Conservation (phyloP, 1,284 basidiomycete genomes). For the Xerocomus alliaceus region DNA sequence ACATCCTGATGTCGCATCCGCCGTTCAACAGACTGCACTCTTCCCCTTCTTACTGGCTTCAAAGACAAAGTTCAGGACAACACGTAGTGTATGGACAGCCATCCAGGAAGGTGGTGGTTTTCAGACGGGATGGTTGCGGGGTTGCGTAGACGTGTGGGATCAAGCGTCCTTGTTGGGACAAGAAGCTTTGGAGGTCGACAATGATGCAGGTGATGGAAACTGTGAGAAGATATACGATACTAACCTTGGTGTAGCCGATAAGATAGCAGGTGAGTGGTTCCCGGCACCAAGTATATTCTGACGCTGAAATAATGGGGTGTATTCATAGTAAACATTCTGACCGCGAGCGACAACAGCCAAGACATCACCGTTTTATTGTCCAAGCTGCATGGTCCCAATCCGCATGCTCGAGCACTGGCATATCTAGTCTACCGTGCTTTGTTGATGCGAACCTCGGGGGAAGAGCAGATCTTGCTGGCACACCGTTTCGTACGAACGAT, state of each 20-base stretch:
- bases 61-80: constrained; percentile 70
- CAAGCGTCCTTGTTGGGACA: constrained; percentile 28
- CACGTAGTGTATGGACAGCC: constrained; percentile 69
- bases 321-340: constrained; percentile 63
- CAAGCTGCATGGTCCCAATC: constrained; percentile 56
- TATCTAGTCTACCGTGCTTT: constrained; percentile 66
- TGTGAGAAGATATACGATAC: constrained; percentile 55
- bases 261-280: constrained; percentile 66
- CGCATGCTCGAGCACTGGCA: constrained; percentile 62
- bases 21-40: constrained; percentile 65
- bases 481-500: constrained; percentile 55
- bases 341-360: constrained; percentile 50
- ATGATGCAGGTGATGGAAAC: constrained; percentile 43
- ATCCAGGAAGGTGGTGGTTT: constrained; percentile 43
- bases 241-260: constrained; percentile 60
- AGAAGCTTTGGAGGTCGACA: constrained; percentile 37
- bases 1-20: constrained; percentile 45
- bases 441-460: constrained; percentile 59
- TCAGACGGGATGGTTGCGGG: constrained; percentile 45
- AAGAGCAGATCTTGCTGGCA: constrained; percentile 63
- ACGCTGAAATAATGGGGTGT: constrained; percentile 1
- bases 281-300: not conserved
- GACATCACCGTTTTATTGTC: constrained; percentile 50
- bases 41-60: constrained; percentile 79
- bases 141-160: constrained; percentile 53